These are phyloP conservation scores for Verticillium tricorpus DNA, from an alignment of 2,329 filamentous ascomycete genomes.

Conservation along the genomic window DNA sequence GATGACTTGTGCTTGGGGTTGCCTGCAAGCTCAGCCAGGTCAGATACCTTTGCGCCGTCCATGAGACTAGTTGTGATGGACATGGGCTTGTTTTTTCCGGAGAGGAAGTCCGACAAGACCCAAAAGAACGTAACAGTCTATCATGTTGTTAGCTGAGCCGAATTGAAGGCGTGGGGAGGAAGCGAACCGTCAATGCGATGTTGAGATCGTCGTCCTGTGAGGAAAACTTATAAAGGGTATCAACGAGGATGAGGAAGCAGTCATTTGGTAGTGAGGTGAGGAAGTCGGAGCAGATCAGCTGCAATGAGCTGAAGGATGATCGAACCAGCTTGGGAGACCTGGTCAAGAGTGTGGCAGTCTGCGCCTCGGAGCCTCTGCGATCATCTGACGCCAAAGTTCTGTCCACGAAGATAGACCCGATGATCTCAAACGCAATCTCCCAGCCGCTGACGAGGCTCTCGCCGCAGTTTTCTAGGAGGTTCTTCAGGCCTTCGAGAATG, in stretches of 20 bases:
- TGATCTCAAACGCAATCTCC: constrained; percentile 79
- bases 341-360: constrained; percentile 38
- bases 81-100: constrained; percentile 52
- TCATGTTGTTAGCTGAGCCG: constrained; percentile 11
- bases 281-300: constrained; percentile 94
- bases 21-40: constrained; percentile 50
- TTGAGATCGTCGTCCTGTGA: constrained; percentile 90
- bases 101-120: constrained; percentile 87
- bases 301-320: constrained; percentile 81
- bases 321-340: constrained; percentile 73
- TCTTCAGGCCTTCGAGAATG: constrained; percentile 74
- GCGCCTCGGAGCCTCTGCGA: constrained; percentile 20
- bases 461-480: constrained; percentile 80
- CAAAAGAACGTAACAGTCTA: constrained; percentile 92
- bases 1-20: constrained; percentile 52
- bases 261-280: constrained; percentile 65
- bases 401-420: constrained; percentile 71
- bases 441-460: constrained; percentile 80
- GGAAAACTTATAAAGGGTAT: constrained; percentile 85
- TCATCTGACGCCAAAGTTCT: constrained; percentile 28
- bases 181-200: constrained; percentile 80
- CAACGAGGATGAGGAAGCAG: constrained; percentile 74
- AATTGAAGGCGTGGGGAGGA: constrained; percentile 3
- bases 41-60: constrained; percentile 41
- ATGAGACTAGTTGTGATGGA: constrained; percentile 55